These are phyloP conservation scores for Musa itinerans DNA, from an alignment of 176 grass and related monocot genomes.

Conservation along the genomic window DNA sequence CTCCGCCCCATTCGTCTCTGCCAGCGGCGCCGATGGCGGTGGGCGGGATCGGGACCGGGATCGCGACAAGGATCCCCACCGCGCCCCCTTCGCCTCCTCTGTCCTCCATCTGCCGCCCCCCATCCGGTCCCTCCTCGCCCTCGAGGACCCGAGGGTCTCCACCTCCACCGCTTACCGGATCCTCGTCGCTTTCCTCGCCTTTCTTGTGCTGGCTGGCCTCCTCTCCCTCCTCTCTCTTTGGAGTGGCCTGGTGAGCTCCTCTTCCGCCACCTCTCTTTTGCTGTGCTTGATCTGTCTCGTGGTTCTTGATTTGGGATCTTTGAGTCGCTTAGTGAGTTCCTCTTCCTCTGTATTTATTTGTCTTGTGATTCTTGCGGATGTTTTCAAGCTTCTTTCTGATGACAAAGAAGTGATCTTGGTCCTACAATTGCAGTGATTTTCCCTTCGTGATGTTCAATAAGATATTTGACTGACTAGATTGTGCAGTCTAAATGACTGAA, in stretches of 20 bases:
- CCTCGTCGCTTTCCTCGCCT: conserved; percentile 51
- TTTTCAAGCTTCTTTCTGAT: neutral
- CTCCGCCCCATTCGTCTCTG: conserved; percentile 21
- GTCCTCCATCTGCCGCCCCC: conserved; percentile 27
- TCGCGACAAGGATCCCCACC: conserved; percentile 42
- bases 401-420: neutral
- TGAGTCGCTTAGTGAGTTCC: neutral
- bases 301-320: neutral
- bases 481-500: neutral
- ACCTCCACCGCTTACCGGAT: conserved; percentile 57
- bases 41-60: conserved; percentile 34
- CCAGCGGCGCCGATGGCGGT: neutral
- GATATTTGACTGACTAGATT: neutral
- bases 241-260: conserved; percentile 62
- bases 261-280: neutral
- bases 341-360: neutral
- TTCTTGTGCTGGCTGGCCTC: conserved; percentile 31
- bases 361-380: neutral
- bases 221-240: conserved; percentile 55
- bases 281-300: neutral
- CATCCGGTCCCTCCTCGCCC: conserved; percentile 51
- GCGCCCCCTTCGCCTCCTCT: conserved; percentile 34
- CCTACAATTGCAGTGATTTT: too few relatives aligned
- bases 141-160: conserved; percentile 55
- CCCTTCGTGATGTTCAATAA: neutral